Conservation (phyloP, 805 yeast species). For the Hanseniaspora lindneri region DNA sequence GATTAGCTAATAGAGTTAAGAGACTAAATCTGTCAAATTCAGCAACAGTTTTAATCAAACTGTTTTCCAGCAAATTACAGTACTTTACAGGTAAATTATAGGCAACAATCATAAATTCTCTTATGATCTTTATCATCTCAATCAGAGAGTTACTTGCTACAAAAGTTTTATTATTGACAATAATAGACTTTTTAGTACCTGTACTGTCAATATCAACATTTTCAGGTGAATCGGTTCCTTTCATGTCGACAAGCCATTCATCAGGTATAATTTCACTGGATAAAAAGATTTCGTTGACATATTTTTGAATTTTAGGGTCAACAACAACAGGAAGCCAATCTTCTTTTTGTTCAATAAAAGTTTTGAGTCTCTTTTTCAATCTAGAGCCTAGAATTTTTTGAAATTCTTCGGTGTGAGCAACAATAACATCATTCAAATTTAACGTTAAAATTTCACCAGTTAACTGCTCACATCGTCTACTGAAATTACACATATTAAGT, state of each 20-base stretch:
- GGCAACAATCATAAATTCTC: constrained; percentile 45
- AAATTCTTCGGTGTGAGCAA: constrained; percentile 54
- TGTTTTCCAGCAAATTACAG: constrained; percentile 32
- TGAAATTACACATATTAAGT: constrained; percentile 53
- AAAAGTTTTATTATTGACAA: constrained; percentile 44
- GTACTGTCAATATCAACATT: constrained; percentile 14
- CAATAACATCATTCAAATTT: constrained; percentile 55
- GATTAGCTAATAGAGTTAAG: constrained; percentile 22
- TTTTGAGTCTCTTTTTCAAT: constrained; percentile 22
- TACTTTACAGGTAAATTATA: constrained; percentile 40
- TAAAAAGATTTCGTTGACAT: constrained; percentile 40
- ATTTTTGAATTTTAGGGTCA: constrained; percentile 35
- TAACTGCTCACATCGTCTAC: constrained; percentile 72
- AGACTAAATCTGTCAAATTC: constrained; percentile 42
- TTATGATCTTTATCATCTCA: constrained; percentile 32
- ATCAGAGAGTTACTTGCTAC: constrained; percentile 45
- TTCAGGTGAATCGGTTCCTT: constrained; percentile 12
- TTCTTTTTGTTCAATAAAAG: constrained; percentile 47
- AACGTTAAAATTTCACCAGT: constrained; percentile 52
- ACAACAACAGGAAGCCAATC: constrained; percentile 69
- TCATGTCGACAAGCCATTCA: constrained; percentile 34
- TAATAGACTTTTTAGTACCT: constrained; percentile 33
- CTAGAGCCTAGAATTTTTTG: background rate
- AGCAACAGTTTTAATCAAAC: constrained; percentile 34
- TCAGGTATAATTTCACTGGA: constrained; percentile 38